Evolutionary conservation across 169 alveolate species (phyloP).

Genomic region (Sarcocystis neurona): DNA sequence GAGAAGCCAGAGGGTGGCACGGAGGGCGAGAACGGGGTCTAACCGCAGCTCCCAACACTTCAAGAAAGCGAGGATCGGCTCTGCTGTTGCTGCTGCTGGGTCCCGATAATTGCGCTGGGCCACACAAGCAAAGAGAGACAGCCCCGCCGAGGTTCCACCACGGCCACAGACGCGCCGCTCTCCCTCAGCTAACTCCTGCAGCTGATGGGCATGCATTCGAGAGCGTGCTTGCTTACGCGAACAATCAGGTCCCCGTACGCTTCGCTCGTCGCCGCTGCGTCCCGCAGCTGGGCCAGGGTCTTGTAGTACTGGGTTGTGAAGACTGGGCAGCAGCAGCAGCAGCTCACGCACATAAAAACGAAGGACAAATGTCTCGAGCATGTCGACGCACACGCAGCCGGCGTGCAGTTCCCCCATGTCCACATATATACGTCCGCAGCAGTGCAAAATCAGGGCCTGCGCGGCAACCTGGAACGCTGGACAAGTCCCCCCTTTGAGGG

Average conservation of each 20-base stretch:
- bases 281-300: constrained; percentile 6
- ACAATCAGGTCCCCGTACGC: constrained; percentile 38
- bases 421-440: not conserved
- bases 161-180: not conserved
- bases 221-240: not conserved
- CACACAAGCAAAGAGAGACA: not conserved
- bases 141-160: not conserved
- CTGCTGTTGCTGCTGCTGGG: too few relatives aligned
- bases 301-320: constrained; percentile 39
- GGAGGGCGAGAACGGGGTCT: not conserved
- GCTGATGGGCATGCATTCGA: not conserved
- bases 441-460: not conserved
- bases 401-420: not conserved
- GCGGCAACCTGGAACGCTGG: not conserved
- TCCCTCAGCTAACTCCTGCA: not conserved
- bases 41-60: not conserved
- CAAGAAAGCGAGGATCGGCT: too few relatives aligned
- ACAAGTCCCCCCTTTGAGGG: too few relatives aligned
- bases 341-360: too few relatives aligned
- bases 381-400: too few relatives aligned
- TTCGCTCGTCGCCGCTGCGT: not conserved
- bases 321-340: too few relatives aligned
- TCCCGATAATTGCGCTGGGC: too few relatives aligned
- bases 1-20: not conserved
- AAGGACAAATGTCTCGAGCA: too few relatives aligned